These are phyloP conservation scores for Vinca minor DNA, from an alignment of 257 asterid genomes.

Conservation along the genomic window DNA sequence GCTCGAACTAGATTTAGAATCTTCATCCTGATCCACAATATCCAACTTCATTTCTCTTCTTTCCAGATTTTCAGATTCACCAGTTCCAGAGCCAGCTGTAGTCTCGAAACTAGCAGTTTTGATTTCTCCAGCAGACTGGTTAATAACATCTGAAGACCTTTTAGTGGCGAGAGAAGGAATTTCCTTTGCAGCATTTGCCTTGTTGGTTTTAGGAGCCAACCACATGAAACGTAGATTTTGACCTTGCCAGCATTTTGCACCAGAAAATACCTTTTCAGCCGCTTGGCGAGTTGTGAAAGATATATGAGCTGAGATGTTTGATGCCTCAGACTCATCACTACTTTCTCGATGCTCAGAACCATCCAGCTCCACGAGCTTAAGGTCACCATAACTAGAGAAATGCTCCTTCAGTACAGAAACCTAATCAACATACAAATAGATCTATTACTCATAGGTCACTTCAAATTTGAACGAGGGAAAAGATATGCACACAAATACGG, in stretches of 20 bases:
- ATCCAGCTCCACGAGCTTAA: slow-evolving; percentile 64
- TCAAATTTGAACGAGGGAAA: slow-evolving; percentile 2
- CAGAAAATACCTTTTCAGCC: slow-evolving; percentile 81
- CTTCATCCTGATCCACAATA: slow-evolving; percentile 27
- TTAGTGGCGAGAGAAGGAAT: slow-evolving; percentile 14
- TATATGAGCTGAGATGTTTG: slow-evolving; percentile 51
- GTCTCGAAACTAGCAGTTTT: not conserved
- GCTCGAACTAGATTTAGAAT: slow-evolving; percentile 32
- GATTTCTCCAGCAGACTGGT: slow-evolving; percentile 19
- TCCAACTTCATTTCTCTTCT: slow-evolving; percentile 23
- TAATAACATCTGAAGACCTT: slow-evolving; percentile 17
- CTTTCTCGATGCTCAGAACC: slow-evolving; percentile 39
- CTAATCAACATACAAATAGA: slow-evolving; percentile 26
- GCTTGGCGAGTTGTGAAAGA: slow-evolving; percentile 56
- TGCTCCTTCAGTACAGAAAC: slow-evolving; percentile 69
- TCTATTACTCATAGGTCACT: not conserved
- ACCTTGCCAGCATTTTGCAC: slow-evolving; percentile 83
- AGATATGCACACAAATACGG: not conserved
- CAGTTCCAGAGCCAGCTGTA: slow-evolving; percentile 26
- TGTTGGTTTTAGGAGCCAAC: slow-evolving; percentile 30
- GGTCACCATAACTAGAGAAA: slow-evolving; percentile 70
- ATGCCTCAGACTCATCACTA: slow-evolving; percentile 28
- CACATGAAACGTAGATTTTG: slow-evolving; percentile 65
- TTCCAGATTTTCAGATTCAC: slow-evolving; percentile 27
- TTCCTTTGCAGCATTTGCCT: slow-evolving; percentile 21